These are phyloP conservation scores for Trametes elegans DNA, from an alignment of 768 basidiomycete species.

Conservation along the genomic window DNA sequence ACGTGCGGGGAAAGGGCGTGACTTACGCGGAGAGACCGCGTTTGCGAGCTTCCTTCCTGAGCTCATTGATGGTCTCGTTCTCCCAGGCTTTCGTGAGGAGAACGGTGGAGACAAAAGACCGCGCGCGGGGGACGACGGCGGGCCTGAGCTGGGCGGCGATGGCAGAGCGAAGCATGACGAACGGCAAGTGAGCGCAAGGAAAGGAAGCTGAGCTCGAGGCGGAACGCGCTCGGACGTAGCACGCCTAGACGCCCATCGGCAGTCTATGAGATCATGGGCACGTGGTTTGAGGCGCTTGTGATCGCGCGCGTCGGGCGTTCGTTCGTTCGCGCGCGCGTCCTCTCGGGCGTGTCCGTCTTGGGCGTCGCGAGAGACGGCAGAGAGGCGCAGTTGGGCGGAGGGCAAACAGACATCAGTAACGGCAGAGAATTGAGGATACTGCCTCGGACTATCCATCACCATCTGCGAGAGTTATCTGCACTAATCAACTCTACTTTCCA, in stretches of 20 bases:
- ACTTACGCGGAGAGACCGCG: conserved; percentile 56
- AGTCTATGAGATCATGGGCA: conserved; percentile 6
- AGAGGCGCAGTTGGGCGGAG: conserved; percentile 23
- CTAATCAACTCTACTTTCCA: conserved; percentile 9
- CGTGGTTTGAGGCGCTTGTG: background rate
- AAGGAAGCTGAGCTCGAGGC: background rate
- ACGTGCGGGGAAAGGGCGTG: background rate
- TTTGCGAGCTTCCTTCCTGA: conserved; percentile 51
- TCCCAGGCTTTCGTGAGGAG: conserved; percentile 59
- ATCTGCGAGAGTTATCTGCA: conserved; percentile 19
- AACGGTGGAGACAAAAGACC: conserved; percentile 51
- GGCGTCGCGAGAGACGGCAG: background rate
- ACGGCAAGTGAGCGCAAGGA: background rate
- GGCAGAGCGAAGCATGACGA: conserved; percentile 31
- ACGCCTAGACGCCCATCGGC: background rate
- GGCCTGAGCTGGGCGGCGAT: conserved; percentile 23
- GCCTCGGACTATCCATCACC: conserved; percentile 15
- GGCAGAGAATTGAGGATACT: conserved; percentile 7
- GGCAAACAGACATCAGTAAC: background rate
- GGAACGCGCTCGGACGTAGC: conserved; percentile 8
- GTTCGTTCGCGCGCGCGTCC: background rate
- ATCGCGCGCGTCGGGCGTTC: too few species aligned
- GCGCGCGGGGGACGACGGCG: conserved; percentile 24
- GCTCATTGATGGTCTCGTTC: conserved; percentile 45
- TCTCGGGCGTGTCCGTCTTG: background rate